Conservation (phyloP, 1,284 basidiomycete genomes). For the Cystobasidiaceae sp. region DNA sequence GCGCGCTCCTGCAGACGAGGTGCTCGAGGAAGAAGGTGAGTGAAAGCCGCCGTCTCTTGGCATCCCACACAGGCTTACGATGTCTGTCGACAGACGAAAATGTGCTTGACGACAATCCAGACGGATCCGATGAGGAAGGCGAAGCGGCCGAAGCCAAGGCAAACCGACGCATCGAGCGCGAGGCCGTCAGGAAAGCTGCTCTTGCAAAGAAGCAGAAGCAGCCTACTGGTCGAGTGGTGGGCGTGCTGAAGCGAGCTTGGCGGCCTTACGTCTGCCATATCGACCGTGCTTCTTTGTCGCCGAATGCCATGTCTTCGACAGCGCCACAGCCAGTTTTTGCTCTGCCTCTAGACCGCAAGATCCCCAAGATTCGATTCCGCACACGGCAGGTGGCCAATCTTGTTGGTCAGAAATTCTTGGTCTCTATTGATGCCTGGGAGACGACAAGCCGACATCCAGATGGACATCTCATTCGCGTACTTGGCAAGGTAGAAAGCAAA, state of each 20-base stretch:
- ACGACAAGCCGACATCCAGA: slow-evolving; percentile 84
- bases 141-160: slow-evolving; percentile 51
- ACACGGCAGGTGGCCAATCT: slow-evolving; percentile 88
- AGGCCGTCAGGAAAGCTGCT: slow-evolving; percentile 44
- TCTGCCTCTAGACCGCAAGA: slow-evolving; percentile 81
- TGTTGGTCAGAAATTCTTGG: slow-evolving; percentile 89
- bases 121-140: slow-evolving; percentile 54
- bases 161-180: slow-evolving; percentile 36
- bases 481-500: slow-evolving; percentile 87
- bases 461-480: slow-evolving; percentile 90
- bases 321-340: slow-evolving; percentile 91
- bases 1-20: slow-evolving; percentile 87
- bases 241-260: slow-evolving; percentile 93
- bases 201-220: slow-evolving; percentile 53
- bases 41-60: slow-evolving; percentile 41
- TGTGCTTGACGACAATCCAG: slow-evolving; percentile 83
- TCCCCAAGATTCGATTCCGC: slow-evolving; percentile 89
- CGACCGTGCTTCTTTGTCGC: slow-evolving; percentile 78
- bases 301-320: slow-evolving; percentile 69
- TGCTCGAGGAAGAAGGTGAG: slow-evolving; percentile 86
- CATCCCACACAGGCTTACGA: not conserved
- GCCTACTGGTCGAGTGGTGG: slow-evolving; percentile 87
- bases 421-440: slow-evolving; percentile 91
- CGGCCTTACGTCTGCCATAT: slow-evolving; percentile 95
- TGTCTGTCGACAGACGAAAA: slow-evolving; percentile 55